Evolutionary conservation across 2,329 filamentous ascomycete genomes (phyloP).

Genomic region (Penicillium sp.): DNA sequence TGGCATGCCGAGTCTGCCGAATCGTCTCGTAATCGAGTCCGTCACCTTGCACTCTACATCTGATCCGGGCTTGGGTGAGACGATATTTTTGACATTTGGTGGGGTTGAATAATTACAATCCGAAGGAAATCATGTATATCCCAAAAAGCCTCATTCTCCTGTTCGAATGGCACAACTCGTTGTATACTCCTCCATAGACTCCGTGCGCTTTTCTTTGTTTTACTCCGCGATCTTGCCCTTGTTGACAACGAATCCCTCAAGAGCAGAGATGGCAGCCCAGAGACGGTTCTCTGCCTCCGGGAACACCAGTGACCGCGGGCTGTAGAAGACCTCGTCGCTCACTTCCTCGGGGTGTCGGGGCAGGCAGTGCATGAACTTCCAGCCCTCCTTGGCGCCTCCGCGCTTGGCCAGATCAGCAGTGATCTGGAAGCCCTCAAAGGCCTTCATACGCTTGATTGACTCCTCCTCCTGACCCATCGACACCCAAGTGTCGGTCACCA

Average conservation of each 20-base stretch:
- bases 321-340: constrained; percentile 90
- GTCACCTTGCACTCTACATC: too few relatives aligned
- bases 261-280: constrained; percentile 81
- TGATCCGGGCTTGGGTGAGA: too few relatives aligned
- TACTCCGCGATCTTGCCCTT: constrained; percentile 67
- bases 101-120: constrained; percentile 11
- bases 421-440: constrained; percentile 87
- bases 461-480: constrained; percentile 97
- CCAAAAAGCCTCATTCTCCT: constrained; percentile 5
- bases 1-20: constrained; percentile 9
- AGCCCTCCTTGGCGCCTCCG: constrained; percentile 80
- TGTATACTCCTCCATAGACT: background rate
- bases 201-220: background rate
- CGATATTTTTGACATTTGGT: constrained; percentile 1
- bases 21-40: too few relatives aligned
- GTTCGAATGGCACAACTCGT: too few relatives aligned
- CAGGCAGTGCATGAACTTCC: constrained; percentile 99
- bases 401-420: constrained; percentile 78
- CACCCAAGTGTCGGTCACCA: constrained; percentile 97
- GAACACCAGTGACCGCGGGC: constrained; percentile 80
- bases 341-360: constrained; percentile 92
- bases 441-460: constrained; percentile 69
- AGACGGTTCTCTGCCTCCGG: constrained; percentile 90
- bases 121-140: constrained; percentile 4
- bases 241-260: constrained; percentile 92